These are phyloP conservation scores for Hanseniaspora occidentalis DNA, from an alignment of 805 yeast genomes.

Conservation along the genomic window DNA sequence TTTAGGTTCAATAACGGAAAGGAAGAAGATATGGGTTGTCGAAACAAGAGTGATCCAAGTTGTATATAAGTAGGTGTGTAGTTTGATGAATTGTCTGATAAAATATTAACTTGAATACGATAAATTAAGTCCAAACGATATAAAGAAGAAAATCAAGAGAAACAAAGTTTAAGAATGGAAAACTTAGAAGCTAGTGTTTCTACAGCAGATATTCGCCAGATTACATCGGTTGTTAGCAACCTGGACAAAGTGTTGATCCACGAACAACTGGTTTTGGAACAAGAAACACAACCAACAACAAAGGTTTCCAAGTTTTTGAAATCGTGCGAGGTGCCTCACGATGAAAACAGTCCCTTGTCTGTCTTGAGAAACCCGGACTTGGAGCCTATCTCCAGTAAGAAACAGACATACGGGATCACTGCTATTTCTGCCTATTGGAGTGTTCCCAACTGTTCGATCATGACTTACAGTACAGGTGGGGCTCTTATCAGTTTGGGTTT, in stretches of 20 bases:
- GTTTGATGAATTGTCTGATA: no score
- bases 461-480: conserved; percentile 27
- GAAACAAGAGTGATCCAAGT: no score
- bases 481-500: conserved; percentile 19
- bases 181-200: conserved; percentile 5
- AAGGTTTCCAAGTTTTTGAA: conserved; percentile 6
- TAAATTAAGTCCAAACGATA: not conserved
- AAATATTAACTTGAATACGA: no score
- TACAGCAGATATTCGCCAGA: conserved; percentile 3
- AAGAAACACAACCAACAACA: conserved; percentile 5
- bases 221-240: conserved; percentile 8
- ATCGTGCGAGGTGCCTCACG: conserved; percentile 19
- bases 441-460: conserved; percentile 25
- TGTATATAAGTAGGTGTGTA: no score
- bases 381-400: conserved; percentile 25
- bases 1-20: no score
- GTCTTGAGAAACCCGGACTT: conserved; percentile 27
- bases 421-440: conserved; percentile 28
- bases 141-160: not conserved
- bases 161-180: not conserved
- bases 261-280: conserved; percentile 7
- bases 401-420: conserved; percentile 27
- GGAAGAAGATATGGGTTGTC: no score
- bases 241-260: conserved; percentile 9
- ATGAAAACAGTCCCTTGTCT: conserved; percentile 17